These are phyloP conservation scores for Wickerhamiella hasegawae DNA, from an alignment of 805 yeast species.

Conservation along the genomic window DNA sequence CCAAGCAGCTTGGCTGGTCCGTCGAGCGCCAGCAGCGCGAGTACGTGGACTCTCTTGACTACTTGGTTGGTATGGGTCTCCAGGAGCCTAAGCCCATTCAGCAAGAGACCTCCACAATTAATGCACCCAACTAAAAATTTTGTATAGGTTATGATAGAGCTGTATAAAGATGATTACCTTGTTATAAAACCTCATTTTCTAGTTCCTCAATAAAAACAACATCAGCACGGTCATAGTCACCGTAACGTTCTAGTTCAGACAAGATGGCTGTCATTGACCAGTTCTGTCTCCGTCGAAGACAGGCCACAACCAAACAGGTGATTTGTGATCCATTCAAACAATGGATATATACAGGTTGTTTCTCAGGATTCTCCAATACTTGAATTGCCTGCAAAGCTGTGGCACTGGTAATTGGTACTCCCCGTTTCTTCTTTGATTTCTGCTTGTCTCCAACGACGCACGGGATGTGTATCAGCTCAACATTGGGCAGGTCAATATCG, in stretches of 20 bases:
- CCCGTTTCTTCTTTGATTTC: conserved; percentile 23
- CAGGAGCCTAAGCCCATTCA: conserved; percentile 4
- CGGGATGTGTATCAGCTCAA: conserved; percentile 51
- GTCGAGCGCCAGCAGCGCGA: conserved; percentile 38
- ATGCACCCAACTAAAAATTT: neutral
- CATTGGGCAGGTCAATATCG: conserved; percentile 38
- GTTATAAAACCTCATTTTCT: neutral
- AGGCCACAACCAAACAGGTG: conserved; percentile 71
- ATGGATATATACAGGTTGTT: conserved; percentile 66
- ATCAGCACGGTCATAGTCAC: conserved; percentile 69
- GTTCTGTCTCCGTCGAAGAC: conserved; percentile 62
- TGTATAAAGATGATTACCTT: neutral
- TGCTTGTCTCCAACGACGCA: conserved; percentile 32
- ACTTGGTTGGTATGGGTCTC: conserved; percentile 26
- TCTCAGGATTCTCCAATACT: conserved; percentile 38
- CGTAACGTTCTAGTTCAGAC: conserved; percentile 65
- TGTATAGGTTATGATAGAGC: neutral
- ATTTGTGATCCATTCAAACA: conserved; percentile 84
- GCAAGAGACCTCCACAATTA: neutral
- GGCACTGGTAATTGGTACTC: conserved; percentile 56
- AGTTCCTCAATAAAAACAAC: conserved; percentile 32
- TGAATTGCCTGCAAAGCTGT: conserved; percentile 44
- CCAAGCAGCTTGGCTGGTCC: conserved; percentile 62
- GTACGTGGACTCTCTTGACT: conserved; percentile 22
- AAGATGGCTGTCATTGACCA: conserved; percentile 85